A percentile compares a stretch with the other conserved stretches of the same genome.
Conservation (phyloP, 768 basidiomycete species). For the Hortiboletus campestris region DNA sequence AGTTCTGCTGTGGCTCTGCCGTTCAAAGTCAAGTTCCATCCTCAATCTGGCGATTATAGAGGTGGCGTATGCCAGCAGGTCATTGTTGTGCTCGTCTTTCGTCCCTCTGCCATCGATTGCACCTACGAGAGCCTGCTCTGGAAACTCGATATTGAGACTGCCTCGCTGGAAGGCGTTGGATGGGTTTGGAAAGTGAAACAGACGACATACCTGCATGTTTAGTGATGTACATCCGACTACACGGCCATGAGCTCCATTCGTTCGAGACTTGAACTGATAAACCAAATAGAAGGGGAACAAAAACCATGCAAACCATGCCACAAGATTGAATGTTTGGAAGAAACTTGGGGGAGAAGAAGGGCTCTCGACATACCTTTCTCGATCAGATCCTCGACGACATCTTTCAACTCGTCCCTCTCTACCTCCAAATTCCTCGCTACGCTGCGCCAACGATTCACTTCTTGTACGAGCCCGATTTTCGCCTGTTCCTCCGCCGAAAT, state of each 20-base stretch:
- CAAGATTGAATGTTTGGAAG: background rate
- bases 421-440: slow-evolving; percentile 37
- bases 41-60: slow-evolving; percentile 44
- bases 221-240: slow-evolving; percentile 41
- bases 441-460: slow-evolving; percentile 36
- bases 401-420: slow-evolving; percentile 54
- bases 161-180: slow-evolving; percentile 16
- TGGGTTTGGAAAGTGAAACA: background rate
- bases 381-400: slow-evolving; percentile 51
- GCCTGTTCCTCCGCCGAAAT: slow-evolving; percentile 33
- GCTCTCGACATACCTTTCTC: slow-evolving; percentile 50
- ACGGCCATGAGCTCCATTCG: slow-evolving; percentile 46
- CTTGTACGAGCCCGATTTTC: slow-evolving; percentile 35
- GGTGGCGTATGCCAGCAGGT: slow-evolving; percentile 42
- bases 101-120: background rate
- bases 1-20: slow-evolving; percentile 40
- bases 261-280: slow-evolving; percentile 44
- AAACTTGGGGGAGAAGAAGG: background rate
- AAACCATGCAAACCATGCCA: background rate
- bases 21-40: slow-evolving; percentile 44
- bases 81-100: slow-evolving; percentile 15
- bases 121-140: slow-evolving; percentile 17
- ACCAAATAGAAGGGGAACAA: background rate
- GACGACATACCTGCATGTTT: slow-evolving; percentile 42
- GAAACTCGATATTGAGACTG: slow-evolving; percentile 20